Base-by-base conservation (phyloP, 192 early-diverging fungal genomes). In the Backusella mclennaniae region DNA sequence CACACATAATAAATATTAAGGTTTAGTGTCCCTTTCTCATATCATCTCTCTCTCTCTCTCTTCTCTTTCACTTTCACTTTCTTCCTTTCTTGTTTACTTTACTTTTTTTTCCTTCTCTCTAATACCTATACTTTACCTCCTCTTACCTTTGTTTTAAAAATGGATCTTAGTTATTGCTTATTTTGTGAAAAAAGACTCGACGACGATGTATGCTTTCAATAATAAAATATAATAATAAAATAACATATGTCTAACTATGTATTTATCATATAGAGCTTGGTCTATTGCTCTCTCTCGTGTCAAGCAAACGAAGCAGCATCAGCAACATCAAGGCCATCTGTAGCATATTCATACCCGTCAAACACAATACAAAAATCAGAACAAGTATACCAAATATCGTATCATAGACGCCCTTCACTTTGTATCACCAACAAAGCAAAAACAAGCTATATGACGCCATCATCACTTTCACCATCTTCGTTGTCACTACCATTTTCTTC, bases 361-460 rank as follows among this genome's bases (percentile, higher is more conserved):
- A 46, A 44, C 29, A 23, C 70, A 71, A 44, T 49, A 41, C 42
- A 49, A 19, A 41, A 46, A n/a, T 71, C 35, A 69, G 38, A 21
- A 69, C 26, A 23, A 41, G 31, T 44, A 46, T 71, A 71, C 44
- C 70, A 71, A 71, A 44, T 71, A 41, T 71, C 70, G 3, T 71
- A 71, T 26, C 70, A 71, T 71, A 36, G 70, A 71, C 42, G 70
- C 31, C 70, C 70, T 49, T 71, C 70, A 15, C 39, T 71, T 46
- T 71, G 39, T 46, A 26, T 71, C 31, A 49, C 29, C 42, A 71
- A 44, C 2, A 26, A 44, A 42, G 26, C 26, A 63, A 63, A 63
- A 29, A 63, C 56, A 63, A 29, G 29, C 9, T 26, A 19, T 29
- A 63, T 29, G 21, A 63, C 26, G 56, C 21, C 56, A 21, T 41